Conservation (phyloP, 768 basidiomycete species). For the Podaxis sp. region DNA sequence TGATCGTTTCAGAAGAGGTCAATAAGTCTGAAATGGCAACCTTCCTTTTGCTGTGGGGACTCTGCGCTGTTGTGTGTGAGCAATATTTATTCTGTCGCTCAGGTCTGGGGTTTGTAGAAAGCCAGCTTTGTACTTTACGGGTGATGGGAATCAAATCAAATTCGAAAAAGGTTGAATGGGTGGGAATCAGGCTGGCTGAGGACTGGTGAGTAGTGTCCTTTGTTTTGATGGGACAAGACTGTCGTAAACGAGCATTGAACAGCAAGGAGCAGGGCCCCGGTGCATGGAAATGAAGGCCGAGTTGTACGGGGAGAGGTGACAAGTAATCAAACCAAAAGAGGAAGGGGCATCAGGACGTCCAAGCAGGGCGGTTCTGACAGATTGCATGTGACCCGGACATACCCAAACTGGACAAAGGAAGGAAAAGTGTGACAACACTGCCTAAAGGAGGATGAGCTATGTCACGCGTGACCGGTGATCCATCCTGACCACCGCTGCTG, state of each 20-base stretch:
- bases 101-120: background rate
- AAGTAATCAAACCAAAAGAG: constrained; percentile 11
- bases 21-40: background rate
- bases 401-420: background rate
- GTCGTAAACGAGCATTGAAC: background rate
- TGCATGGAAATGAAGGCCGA: background rate
- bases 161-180: background rate
- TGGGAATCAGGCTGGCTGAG: background rate
- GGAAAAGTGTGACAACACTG: background rate
- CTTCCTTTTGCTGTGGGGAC: background rate
- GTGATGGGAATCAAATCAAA: background rate
- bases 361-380: background rate
- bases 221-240: too few species aligned
- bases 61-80: background rate
- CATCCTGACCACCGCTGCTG: constrained; percentile 9
- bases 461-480: constrained; percentile 6
- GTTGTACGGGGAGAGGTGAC: background rate
- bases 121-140: background rate
- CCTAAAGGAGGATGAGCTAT: background rate
- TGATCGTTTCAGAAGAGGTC: background rate
- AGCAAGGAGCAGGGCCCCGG: too few species aligned
- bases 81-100: background rate
- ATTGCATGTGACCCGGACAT: constrained; percentile 1
- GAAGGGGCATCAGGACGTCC: background rate
- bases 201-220: too few species aligned